A percentile compares a stretch with the other conserved stretches of the same genome.
Conservation (phyloP, 2,329 filamentous ascomycete genomes). For the Colletotrichum sp. region DNA sequence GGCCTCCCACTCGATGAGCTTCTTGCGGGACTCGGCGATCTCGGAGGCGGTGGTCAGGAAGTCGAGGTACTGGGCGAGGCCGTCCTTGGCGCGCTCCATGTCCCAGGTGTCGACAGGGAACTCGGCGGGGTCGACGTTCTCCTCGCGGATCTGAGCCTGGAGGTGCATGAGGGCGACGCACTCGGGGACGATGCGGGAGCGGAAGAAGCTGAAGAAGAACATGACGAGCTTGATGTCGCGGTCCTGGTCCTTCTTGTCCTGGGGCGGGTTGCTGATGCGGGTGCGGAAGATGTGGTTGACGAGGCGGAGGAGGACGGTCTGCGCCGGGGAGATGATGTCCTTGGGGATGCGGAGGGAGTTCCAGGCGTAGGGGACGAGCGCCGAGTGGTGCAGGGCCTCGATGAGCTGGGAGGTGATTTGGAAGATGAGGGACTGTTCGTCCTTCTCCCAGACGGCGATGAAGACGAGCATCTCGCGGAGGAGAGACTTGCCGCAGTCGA, state of each 20-base stretch:
- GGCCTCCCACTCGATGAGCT: slow-evolving; percentile 91
- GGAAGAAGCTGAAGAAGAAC: slow-evolving; percentile 92
- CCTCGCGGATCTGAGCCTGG: slow-evolving; percentile 85
- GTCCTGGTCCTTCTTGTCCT: slow-evolving; percentile 57
- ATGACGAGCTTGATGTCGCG: slow-evolving; percentile 72
- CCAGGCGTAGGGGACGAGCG: slow-evolving; percentile 89
- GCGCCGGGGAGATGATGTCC: slow-evolving; percentile 93
- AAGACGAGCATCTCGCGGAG: slow-evolving; percentile 92
- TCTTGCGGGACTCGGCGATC: slow-evolving; percentile 79
- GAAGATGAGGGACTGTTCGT: slow-evolving; percentile 92
- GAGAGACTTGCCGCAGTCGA: slow-evolving; percentile 89
- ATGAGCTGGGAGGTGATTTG: slow-evolving; percentile 97
- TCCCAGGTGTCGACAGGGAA: slow-evolving; percentile 97
- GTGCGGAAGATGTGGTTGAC: slow-evolving; percentile 86
- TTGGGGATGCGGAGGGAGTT: slow-evolving; percentile 90
- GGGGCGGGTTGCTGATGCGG: slow-evolving; percentile 45
- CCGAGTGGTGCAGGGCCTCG: slow-evolving; percentile 88
- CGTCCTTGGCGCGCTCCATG: slow-evolving; percentile 96
- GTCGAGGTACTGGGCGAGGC: slow-evolving; percentile 91
- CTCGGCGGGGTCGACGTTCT: slow-evolving; percentile 77
- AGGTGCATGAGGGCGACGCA: slow-evolving; percentile 94
- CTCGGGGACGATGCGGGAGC: slow-evolving; percentile 90
- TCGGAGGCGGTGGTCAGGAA: slow-evolving; percentile 92
- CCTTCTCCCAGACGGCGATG: slow-evolving; percentile 95
- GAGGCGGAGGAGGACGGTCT: slow-evolving; percentile 90